Evolutionary conservation across 78 protist genomes (phyloP).

Genomic region (Ministeria vibrans): DNA sequence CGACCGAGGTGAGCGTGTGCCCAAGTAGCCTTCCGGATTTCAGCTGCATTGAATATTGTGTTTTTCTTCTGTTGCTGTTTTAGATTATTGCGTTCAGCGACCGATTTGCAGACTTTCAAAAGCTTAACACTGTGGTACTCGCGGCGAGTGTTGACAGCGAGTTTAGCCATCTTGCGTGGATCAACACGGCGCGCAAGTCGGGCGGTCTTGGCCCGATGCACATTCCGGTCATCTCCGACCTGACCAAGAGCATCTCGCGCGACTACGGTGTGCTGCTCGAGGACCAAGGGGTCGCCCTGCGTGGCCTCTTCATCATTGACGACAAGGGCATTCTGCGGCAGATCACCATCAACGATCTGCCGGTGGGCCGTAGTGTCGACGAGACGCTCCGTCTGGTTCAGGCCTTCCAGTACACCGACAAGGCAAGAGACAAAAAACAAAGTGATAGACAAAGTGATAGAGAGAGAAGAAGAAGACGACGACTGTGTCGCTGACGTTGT

Average conservation of each 20-base stretch:
- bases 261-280: conserved; percentile 79
- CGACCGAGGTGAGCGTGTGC: too few relatives aligned
- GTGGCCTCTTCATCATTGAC: conserved; percentile 75
- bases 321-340: conserved; percentile 58
- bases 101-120: conserved; percentile 72
- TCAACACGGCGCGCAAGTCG: conserved; percentile 81
- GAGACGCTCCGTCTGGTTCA: conserved; percentile 63
- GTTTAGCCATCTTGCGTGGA: conserved; percentile 87
- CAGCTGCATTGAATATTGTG: too few relatives aligned
- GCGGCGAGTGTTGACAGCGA: conserved; percentile 73
- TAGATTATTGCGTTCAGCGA: conserved; percentile 85
- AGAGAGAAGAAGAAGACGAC: too few relatives aligned
- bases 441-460: too few relatives aligned
- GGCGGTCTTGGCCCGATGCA: conserved; percentile 88
- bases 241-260: conserved; percentile 63
- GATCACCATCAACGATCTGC: conserved; percentile 60
- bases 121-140: conserved; percentile 55
- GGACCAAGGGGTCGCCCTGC: conserved; percentile 54
- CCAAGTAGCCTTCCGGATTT: too few relatives aligned
- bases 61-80: too few relatives aligned
- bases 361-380: conserved; percentile 72
- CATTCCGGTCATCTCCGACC: conserved; percentile 83
- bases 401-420: conserved; percentile 27
- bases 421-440: too few relatives aligned
- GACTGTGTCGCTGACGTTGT: background rate